Evolutionary conservation across 306 rosid species (phyloP), one percentile per base, ranked within the genome.

Genomic region (Vigna angularis): DNA sequence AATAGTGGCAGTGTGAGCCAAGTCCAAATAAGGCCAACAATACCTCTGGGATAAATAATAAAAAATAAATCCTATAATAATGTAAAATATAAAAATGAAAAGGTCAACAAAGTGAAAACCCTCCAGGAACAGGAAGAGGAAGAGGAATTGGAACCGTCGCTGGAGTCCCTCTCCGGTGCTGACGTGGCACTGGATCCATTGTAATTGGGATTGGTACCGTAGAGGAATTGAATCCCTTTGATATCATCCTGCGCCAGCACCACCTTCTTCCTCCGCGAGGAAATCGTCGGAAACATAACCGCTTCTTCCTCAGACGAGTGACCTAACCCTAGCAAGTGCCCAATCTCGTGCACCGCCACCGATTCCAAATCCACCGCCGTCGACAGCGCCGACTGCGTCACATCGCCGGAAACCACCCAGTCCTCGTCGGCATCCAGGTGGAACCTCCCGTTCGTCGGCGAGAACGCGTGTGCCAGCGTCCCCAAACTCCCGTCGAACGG

Each of bases 271-370:
- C 81, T 83, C 67, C 84, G 15, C 4, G 94, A 76, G 52, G 94
- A 10, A 72, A 91, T 85, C 7, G 94, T 83, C 72, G 94, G 94
- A 56, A 75, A 91, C 97, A 90, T 91, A 26, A 91, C 90, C 64
- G 94, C 67, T 0, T 87, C 90, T 70, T 80, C 78, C 20, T 66
- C 85, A 2, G 97, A 91, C 0, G 94, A 82, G 48, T 91, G 97
- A 0, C 94, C 97, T 17, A 91, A 62, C 50, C 97, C 97, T 9
- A 91, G 64, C 66, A 91, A 8, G 45, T 91, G 97, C 1, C 97
- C 97, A 9, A 91, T 91, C 84, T 91, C 97, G 75, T 91, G 97
- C 7, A 91, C 93, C 22, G 93, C 94, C 50, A 89, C 97, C 7
- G 97, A 91, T 47, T 91, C 97, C 45, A 91, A 32, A 44, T 89